Conservation (phyloP, 73 alveolate genomes). For the Uronychia binucleata region DNA sequence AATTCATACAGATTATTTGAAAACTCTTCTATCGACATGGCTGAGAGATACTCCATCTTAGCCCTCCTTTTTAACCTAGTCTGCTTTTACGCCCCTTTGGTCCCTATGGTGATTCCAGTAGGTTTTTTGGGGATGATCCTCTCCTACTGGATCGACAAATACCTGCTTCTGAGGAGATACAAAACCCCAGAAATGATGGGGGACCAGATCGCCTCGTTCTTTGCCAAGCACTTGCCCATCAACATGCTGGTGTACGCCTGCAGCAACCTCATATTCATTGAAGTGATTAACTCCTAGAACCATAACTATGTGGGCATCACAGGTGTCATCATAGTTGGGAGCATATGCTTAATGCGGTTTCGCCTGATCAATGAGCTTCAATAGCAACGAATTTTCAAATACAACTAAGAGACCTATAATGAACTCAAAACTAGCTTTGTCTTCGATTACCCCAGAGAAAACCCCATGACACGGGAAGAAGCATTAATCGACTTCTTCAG, state of each 20-base stretch:
- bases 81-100: conserved; percentile 54
- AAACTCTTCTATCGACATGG: conserved; percentile 28
- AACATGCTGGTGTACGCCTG: conserved; percentile 23
- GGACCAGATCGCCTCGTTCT: conserved; percentile 40
- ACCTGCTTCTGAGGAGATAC: conserved; percentile 53
- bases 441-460: conserved; percentile 61
- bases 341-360: conserved; percentile 13
- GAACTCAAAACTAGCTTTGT: conserved; percentile 12
- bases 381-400: background rate
- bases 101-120: conserved; percentile 57
- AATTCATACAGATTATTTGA: conserved; percentile 10
- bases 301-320: background rate
- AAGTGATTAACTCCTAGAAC: background rate
- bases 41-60: conserved; percentile 52
- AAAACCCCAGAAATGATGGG: conserved; percentile 57
- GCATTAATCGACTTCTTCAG: conserved; percentile 12
- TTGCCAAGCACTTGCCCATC: conserved; percentile 36
- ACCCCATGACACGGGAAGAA: conserved; percentile 55
- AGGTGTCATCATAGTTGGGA: conserved; percentile 13
- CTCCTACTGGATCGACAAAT: conserved; percentile 63
- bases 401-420: conserved; percentile 24
- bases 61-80: conserved; percentile 39
- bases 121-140: conserved; percentile 38
- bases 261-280: background rate
- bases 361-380: conserved; percentile 26